Evolutionary conservation across 257 asterid genomes (phyloP).

Genomic region (Solanum medicagineum): DNA sequence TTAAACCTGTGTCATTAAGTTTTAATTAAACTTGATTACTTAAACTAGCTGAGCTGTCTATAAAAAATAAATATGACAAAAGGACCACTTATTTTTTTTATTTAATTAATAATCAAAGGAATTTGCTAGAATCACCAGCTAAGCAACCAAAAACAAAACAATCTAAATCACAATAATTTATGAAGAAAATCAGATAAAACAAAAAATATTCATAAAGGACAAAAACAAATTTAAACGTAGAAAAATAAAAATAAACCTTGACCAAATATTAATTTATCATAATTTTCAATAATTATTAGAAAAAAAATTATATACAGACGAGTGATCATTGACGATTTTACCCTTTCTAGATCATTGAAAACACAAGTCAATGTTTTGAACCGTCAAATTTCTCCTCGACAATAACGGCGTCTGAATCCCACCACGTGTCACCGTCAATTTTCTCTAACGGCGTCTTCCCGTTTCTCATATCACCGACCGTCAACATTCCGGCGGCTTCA

Average conservation of each 20-base stretch:
- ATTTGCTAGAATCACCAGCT: not conserved
- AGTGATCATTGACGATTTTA: not conserved
- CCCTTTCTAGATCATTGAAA: not conserved
- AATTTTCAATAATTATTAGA: not conserved
- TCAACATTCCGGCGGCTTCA: constrained; percentile 31
- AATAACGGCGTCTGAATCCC: constrained; percentile 76
- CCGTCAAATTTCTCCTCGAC: constrained; percentile 24
- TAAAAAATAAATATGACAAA: not conserved
- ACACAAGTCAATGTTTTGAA: not conserved
- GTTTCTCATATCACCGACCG: constrained; percentile 81
- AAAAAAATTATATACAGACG: not conserved
- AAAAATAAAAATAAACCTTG: not conserved
- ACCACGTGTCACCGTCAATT: constrained; percentile 45
- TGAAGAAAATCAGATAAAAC: not conserved
- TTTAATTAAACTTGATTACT: not conserved
- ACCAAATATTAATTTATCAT: not conserved
- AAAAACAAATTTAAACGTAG: not conserved
- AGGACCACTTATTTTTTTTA: not conserved
- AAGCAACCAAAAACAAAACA: not conserved
- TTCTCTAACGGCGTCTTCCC: constrained; percentile 42
- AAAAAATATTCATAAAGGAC: not conserved
- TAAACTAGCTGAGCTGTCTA: not conserved
- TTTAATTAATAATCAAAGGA: not conserved
- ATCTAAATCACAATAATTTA: not conserved
- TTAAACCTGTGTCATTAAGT: not conserved